These are phyloP conservation scores for Amanita thiersii DNA, from an alignment of 768 basidiomycete species.

Conservation along the genomic window DNA sequence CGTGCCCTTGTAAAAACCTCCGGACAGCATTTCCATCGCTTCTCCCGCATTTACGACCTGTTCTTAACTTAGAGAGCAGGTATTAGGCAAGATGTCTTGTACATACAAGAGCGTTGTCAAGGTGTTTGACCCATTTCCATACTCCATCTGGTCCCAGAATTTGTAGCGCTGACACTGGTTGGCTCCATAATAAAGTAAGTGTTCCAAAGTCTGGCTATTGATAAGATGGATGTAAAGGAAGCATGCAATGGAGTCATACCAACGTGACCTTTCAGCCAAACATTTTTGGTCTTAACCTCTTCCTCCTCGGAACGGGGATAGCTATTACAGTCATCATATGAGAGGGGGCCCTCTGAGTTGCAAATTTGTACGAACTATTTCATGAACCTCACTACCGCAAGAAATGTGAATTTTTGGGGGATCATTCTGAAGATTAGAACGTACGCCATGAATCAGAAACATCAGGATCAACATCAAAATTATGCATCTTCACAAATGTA, in stretches of 20 bases:
- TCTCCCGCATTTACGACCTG: conserved; percentile 42
- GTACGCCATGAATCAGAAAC: conserved; percentile 29
- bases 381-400: conserved; percentile 31
- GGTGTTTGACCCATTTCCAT: conserved; percentile 39
- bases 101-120: conserved; percentile 34
- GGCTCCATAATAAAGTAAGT: conserved; percentile 39
- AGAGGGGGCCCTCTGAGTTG: neutral
- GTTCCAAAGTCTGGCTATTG: conserved; percentile 29
- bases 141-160: conserved; percentile 30
- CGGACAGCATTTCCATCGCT: conserved; percentile 38
- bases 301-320: conserved; percentile 34
- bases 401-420: too few relatives aligned
- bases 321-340: conserved; percentile 14
- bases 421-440: conserved; percentile 2
- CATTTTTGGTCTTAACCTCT: conserved; percentile 31
- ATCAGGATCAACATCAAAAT: conserved; percentile 20
- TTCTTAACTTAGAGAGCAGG: neutral
- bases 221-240: neutral
- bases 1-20: conserved; percentile 39
- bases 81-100: neutral
- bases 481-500: conserved; percentile 30
- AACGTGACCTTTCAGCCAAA: conserved; percentile 45
- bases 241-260: conserved; percentile 16
- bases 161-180: conserved; percentile 38
- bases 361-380: conserved; percentile 31